phyloP scores from a whole-genome alignment of 2,329 filamentous ascomycete genomes.

The Bipolaris cookei region DNA sequence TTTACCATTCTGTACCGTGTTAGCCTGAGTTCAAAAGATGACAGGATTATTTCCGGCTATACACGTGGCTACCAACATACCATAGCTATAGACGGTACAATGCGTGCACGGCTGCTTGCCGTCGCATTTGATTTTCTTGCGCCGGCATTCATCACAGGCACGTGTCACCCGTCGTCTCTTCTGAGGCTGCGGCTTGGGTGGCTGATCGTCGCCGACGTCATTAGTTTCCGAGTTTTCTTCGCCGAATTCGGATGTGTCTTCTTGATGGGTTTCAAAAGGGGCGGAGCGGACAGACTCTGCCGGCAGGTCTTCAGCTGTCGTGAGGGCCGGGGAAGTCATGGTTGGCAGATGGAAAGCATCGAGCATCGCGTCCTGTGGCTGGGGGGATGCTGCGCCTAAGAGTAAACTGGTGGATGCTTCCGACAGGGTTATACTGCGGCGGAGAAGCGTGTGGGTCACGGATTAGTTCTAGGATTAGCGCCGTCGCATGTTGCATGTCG shows the following conservation, averaged over 20 bases:
- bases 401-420: conserved; percentile 37
- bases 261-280: conserved; percentile 37
- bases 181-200: conserved; percentile 47
- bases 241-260: conserved; percentile 39
- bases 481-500: conserved; percentile 20
- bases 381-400: conserved; percentile 41
- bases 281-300: conserved; percentile 36
- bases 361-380: conserved; percentile 29
- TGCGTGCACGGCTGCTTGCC: conserved; percentile 72
- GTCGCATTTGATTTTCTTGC: conserved; percentile 63
- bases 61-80: conserved; percentile 55
- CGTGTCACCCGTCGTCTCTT: conserved; percentile 54
- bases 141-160: conserved; percentile 51
- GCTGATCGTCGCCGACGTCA: conserved; percentile 43
- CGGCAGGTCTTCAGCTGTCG: conserved; percentile 40
- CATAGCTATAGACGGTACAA: conserved; percentile 98
- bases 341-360: conserved; percentile 38
- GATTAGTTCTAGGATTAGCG: conserved; percentile 42
- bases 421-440: conserved; percentile 35
- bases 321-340: conserved; percentile 47
- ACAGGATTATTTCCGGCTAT: conserved; percentile 1
- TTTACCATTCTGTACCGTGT: conserved; percentile 67
- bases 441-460: conserved; percentile 38
- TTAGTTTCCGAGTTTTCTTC: conserved; percentile 44
- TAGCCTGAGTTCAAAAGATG: conserved; percentile 15